Evolutionary conservation across 2,329 filamentous ascomycete species (phyloP), one percentile per base, ranked within the genome.

Genomic region (Talaromyces sp.): DNA sequence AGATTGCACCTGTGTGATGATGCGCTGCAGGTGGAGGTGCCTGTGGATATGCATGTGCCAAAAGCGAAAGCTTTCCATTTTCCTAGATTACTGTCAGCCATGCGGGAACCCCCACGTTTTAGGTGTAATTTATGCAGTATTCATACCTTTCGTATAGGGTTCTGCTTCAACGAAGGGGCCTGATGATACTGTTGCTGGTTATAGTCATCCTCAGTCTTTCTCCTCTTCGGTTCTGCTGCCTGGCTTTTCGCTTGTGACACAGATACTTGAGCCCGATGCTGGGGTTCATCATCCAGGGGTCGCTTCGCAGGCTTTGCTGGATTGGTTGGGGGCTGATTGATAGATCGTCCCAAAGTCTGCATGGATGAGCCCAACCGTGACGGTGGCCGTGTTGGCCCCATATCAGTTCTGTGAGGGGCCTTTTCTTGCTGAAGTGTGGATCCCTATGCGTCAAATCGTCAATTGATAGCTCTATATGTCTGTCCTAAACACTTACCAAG

Each of bases 91-190:
- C 46, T 36, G 48, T 62, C 21, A 58, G 52, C 39, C 39, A 43
- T 41, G 40, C 45, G 21, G 55, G 17, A 35, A 37, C 19, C 54
- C 43, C 54, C 43, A 21, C 54, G 25, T 50, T 56, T 45, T 39
- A 15, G 28, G 10, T 48, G 33, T 50, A 50, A 50, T 50, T 15
- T 40, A 56, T 48, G 25, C n/a, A 15, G 17, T 37, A 36, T 22
- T 60, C 78, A 74, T 76, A 89, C 86, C 82, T 91, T 92, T 66
- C 82, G 81, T 68, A 84, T 81, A 51, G 54, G 58, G 61, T 91
- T 90, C 59, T 92, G 85, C 64, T 95, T 90, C 5, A 91, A 91
- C 54, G 91, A 89, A 13, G 88, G 89, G 50, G 81, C 84, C 56
- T 84, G 81, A 46, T 84, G 80, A 40, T 83, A 81, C 58, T 84